Evolutionary conservation across 2,329 filamentous ascomycete genomes (phyloP).

Genomic region (Fusarium marasasianum): DNA sequence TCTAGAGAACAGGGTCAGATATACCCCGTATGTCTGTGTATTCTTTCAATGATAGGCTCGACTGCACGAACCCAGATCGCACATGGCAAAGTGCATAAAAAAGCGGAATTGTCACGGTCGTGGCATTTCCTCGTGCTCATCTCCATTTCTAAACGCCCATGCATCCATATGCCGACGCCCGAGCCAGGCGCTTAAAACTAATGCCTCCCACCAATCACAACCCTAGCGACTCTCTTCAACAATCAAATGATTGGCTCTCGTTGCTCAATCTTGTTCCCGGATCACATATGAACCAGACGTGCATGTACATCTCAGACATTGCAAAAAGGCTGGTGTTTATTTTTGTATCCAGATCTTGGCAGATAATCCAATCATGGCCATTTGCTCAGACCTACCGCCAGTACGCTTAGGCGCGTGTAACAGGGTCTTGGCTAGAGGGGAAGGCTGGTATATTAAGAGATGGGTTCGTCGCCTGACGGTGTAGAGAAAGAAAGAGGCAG

Average conservation of each 20-base stretch:
- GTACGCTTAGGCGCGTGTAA: conserved; percentile 16
- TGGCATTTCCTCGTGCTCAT: conserved; percentile 8
- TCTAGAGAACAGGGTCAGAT: neutral
- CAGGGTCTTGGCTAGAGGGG: conserved; percentile 1
- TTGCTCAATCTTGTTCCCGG: conserved; percentile 16
- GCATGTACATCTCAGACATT: conserved; percentile 13
- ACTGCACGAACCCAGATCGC: conserved; percentile 2
- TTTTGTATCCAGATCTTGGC: conserved; percentile 25
- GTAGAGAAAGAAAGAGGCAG: conserved; percentile 23
- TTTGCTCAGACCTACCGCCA: conserved; percentile 23
- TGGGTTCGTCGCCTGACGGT: conserved; percentile 17
- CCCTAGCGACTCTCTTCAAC: neutral
- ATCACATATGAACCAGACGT: conserved; percentile 27
- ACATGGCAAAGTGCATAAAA: conserved; percentile 19
- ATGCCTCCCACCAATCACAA: conserved; percentile 25
- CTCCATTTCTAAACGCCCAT: conserved; percentile 26
- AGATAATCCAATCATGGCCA: conserved; percentile 19
- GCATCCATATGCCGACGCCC: conserved; percentile 29
- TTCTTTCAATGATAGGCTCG: neutral
- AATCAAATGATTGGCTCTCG: conserved; percentile 25
- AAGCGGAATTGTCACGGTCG: neutral
- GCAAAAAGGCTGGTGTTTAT: conserved; percentile 25
- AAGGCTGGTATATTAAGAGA: conserved; percentile 43
- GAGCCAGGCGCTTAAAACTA: conserved; percentile 35
- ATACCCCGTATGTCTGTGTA: neutral